These are phyloP conservation scores for Beta macrorhiza DNA, from an alignment of 179 eudicot genomes.

Conservation along the genomic window DNA sequence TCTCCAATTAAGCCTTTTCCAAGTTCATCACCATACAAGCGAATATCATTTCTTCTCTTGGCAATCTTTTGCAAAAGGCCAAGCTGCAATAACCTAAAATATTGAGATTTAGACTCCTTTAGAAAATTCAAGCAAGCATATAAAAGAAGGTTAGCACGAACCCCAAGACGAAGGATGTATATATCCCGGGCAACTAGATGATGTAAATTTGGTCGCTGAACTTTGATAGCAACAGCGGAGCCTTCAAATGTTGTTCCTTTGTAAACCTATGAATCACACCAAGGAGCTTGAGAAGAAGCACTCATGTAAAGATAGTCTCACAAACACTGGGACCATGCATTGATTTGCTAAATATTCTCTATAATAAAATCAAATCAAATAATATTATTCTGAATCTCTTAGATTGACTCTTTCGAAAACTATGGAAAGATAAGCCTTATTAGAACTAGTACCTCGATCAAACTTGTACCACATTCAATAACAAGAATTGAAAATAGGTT, in stretches of 20 bases:
- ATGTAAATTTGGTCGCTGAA: conserved; percentile 87
- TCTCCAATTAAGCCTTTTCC: conserved; percentile 97
- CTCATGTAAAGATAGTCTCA: not conserved
- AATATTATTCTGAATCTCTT: not conserved
- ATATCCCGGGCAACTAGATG: conserved; percentile 85
- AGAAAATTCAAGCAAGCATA: conserved; percentile 16
- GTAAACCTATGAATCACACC: conserved; percentile 57
- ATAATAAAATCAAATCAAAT: not conserved
- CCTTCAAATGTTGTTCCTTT: conserved; percentile 75
- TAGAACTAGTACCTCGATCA: conserved; percentile 7
- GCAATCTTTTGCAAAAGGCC: conserved; percentile 69
- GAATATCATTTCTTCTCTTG: conserved; percentile 76
- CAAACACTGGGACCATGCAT: conserved; percentile 8
- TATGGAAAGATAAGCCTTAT: not conserved
- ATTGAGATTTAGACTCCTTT: conserved; percentile 29
- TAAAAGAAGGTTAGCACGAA: conserved; percentile 43
- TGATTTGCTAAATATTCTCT: not conserved
- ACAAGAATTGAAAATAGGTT: not conserved
- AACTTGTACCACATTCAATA: not conserved
- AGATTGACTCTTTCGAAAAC: not conserved
- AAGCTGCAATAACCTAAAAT: conserved; percentile 66
- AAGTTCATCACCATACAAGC: conserved; percentile 94
- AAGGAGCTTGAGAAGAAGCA: not conserved
- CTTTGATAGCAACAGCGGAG: conserved; percentile 82
- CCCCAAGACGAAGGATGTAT: conserved; percentile 93